A percentile compares a stretch with the other conserved stretches of the same genome.
phyloP scores from a whole-genome alignment of 140 eudicot genomes.

The Cichorium intybus region DNA sequence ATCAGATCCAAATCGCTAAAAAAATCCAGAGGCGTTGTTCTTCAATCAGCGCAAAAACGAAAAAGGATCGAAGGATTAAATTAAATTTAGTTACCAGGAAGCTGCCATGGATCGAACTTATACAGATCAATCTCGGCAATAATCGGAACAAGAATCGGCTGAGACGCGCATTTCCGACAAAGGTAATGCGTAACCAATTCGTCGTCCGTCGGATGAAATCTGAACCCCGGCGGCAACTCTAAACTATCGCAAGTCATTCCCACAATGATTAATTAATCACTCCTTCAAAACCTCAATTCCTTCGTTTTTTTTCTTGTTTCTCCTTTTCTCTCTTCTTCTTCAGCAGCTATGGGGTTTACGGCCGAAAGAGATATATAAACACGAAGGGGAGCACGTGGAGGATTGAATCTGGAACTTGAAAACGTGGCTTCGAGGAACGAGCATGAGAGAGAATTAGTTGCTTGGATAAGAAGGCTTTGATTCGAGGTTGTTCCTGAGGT shows the following conservation, averaged over 20 bases:
- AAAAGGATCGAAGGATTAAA: not conserved
- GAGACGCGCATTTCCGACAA: constrained; percentile 37
- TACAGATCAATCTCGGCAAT: constrained; percentile 39
- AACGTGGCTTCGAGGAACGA: constrained; percentile 31
- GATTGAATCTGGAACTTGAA: constrained; percentile 31
- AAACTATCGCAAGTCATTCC: constrained; percentile 28
- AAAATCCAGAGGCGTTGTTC: not conserved
- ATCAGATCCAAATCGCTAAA: constrained; percentile 8
- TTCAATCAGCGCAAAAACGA: not conserved
- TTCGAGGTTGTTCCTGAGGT: constrained; percentile 6
- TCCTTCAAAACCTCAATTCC: not conserved
- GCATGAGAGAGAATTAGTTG: constrained; percentile 29
- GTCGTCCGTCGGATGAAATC: constrained; percentile 45
- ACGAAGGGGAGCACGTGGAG: constrained; percentile 27
- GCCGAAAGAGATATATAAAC: not conserved
- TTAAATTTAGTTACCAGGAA: constrained; percentile 33
- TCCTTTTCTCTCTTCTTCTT: not conserved
- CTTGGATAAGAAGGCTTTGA: constrained; percentile 29
- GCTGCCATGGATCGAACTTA: constrained; percentile 50
- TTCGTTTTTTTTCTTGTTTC: not conserved
- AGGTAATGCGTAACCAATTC: constrained; percentile 42
- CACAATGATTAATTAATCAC: not conserved
- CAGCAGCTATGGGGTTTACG: not conserved
- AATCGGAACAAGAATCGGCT: constrained; percentile 33
- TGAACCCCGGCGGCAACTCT: constrained; percentile 42